Percentiles rank a stretch among this genome's conserved stretches.
Evolutionary conservation across 2,329 filamentous ascomycete species (phyloP).

Genomic region (Fusarium caatingaense): DNA sequence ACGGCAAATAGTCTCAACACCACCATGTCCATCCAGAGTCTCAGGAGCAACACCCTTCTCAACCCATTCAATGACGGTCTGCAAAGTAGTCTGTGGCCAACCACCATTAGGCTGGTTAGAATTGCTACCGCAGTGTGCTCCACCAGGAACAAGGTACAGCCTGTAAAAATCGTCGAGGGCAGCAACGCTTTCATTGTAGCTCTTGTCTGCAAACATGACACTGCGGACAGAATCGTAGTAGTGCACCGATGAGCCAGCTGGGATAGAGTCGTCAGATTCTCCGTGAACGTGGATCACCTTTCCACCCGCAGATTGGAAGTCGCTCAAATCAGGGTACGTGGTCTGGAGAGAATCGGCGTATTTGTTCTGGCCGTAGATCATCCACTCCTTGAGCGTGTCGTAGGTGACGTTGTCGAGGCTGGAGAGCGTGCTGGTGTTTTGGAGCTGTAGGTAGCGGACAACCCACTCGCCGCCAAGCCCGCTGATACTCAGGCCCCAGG

Average conservation of each 20-base stretch:
- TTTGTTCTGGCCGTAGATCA: constrained; percentile 59
- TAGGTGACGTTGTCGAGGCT: constrained; percentile 63
- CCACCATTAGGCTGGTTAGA: constrained; percentile 55
- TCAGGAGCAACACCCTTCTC: constrained; percentile 61
- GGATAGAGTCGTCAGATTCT: constrained; percentile 65
- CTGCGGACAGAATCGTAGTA: constrained; percentile 66
- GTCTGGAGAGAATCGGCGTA: constrained; percentile 66
- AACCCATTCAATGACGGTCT: constrained; percentile 76
- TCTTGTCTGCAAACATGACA: constrained; percentile 36
- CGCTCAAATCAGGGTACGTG: constrained; percentile 63
- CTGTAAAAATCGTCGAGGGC: constrained; percentile 65
- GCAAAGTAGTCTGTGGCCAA: constrained; percentile 70
- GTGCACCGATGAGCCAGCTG: constrained; percentile 64
- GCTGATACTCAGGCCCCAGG: constrained; percentile 50
- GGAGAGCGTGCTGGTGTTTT: constrained; percentile 56
- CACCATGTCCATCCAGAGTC: constrained; percentile 43
- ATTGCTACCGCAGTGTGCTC: constrained; percentile 63
- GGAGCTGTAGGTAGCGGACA: constrained; percentile 56
- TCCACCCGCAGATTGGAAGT: constrained; percentile 61
- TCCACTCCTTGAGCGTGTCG: constrained; percentile 67
- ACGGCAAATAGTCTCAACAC: constrained; percentile 52
- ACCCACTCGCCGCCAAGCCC: constrained; percentile 53
- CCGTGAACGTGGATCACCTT: constrained; percentile 70
- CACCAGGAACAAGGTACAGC: constrained; percentile 65
- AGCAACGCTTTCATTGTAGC: constrained; percentile 52